Conservation (phyloP, 768 basidiomycete species). For the Paxillus involutus region DNA sequence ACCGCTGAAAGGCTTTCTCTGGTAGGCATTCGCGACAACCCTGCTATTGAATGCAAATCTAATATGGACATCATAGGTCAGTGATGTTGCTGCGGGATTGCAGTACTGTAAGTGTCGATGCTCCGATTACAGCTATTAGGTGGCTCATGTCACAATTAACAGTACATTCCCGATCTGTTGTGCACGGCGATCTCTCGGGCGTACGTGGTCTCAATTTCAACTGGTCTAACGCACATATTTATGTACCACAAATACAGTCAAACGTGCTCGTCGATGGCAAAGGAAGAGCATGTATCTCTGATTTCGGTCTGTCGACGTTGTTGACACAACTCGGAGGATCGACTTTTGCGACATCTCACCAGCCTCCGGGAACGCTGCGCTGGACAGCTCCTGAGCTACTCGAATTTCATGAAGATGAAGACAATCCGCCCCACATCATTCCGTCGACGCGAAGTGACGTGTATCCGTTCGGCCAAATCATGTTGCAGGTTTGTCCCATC, state of each 20-base stretch:
- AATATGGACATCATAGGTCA: not conserved
- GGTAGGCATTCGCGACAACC: not conserved
- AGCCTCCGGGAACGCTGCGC: constrained; percentile 36
- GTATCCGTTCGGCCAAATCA: constrained; percentile 12
- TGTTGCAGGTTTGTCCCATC: not conserved
- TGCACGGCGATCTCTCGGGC: constrained; percentile 13
- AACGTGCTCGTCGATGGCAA: constrained; percentile 44
- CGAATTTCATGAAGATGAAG: not conserved
- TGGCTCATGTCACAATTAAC: too few relatives aligned
- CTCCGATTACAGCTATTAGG: not conserved
- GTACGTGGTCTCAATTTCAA: not conserved
- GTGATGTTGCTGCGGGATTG: constrained; percentile 5
- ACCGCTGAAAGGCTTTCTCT: not conserved
- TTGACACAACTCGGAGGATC: constrained; percentile 32
- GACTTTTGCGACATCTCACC: constrained; percentile 28
- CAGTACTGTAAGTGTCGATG: not conserved
- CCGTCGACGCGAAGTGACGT: constrained; percentile 34
- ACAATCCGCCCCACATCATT: not conserved
- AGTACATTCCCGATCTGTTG: not conserved
- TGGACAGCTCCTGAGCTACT: constrained; percentile 44
- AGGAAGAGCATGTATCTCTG: constrained; percentile 38
- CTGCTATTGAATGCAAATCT: too few relatives aligned
- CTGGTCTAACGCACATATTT: too few relatives aligned
- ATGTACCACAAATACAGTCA: too few relatives aligned
- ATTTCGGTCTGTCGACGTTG: constrained; percentile 44